A percentile compares a stretch with the other conserved stretches of the same genome.
Evolutionary conservation across 2,329 filamentous ascomycete genomes (phyloP).

Genomic region (Penicillium sp.): DNA sequence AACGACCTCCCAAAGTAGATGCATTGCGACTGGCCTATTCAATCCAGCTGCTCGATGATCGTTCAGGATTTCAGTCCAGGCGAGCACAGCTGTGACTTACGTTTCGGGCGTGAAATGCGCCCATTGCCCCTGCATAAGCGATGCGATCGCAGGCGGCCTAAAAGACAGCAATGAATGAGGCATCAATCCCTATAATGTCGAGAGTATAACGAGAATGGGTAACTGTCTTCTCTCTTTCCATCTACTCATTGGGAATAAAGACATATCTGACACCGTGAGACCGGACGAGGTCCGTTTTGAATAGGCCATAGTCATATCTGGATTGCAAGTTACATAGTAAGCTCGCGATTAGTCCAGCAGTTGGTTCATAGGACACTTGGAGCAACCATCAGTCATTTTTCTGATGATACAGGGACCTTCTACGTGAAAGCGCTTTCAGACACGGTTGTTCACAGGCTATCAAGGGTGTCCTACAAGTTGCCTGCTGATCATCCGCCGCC

Average conservation of each 20-base stretch:
- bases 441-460: too few relatives aligned
- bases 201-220: too few relatives aligned
- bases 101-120: conserved; percentile 39
- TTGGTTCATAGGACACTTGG: conserved; percentile 15
- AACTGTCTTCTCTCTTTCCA: too few relatives aligned
- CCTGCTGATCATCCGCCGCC: not conserved
- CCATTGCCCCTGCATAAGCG: conserved; percentile 48
- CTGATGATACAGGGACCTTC: too few relatives aligned
- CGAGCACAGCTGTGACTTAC: conserved; percentile 48
- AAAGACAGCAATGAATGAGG: conserved; percentile 27
- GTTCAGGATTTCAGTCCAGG: conserved; percentile 50
- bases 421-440: not conserved
- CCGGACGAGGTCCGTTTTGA: conserved; percentile 34
- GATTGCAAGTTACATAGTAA: conserved; percentile 35
- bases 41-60: conserved; percentile 30
- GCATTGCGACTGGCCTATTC: too few relatives aligned
- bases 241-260: conserved; percentile 25
- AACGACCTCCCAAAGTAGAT: conserved; percentile 16
- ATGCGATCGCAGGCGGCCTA: conserved; percentile 32
- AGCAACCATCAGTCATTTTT: too few relatives aligned
- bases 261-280: conserved; percentile 40
- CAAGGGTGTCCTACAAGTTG: too few relatives aligned
- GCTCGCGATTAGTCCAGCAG: conserved; percentile 45
- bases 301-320: conserved; percentile 37
- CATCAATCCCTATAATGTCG: too few relatives aligned